Evolutionary conservation across 306 rosid genomes (phyloP).

Genomic region (Cucumis sativus): DNA sequence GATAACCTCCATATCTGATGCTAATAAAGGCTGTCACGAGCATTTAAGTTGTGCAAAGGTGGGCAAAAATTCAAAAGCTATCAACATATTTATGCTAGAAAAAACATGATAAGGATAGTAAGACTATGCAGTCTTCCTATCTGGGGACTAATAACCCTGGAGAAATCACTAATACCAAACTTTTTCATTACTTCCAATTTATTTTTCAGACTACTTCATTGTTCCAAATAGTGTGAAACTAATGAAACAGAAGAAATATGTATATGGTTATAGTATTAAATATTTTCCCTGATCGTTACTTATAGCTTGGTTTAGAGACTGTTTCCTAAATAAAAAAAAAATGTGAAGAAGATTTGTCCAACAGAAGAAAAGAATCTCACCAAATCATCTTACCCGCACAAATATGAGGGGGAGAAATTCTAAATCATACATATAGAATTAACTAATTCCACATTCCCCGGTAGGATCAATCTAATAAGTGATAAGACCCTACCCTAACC

Average conservation of each 20-base stretch:
- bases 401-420: neutral
- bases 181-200: no score
- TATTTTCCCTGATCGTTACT: neutral
- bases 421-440: neutral
- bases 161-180: neutral
- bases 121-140: neutral
- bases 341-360: neutral
- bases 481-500: no score
- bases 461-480: neutral
- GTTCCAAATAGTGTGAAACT: no score
- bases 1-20: no score
- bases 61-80: neutral
- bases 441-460: no score
- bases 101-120: neutral
- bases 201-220: no score
- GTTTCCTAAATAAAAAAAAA: neutral
- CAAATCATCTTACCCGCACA: neutral
- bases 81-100: neutral
- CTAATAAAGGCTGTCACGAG: no score
- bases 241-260: neutral
- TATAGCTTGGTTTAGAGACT: neutral
- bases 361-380: neutral
- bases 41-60: no score
- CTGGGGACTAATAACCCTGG: neutral
- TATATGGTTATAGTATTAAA: neutral